Percentiles rank a stretch among this genome's conserved stretches.
Conservation (phyloP, 345 rosid species). For the Eucalyptus pauciflora region DNA sequence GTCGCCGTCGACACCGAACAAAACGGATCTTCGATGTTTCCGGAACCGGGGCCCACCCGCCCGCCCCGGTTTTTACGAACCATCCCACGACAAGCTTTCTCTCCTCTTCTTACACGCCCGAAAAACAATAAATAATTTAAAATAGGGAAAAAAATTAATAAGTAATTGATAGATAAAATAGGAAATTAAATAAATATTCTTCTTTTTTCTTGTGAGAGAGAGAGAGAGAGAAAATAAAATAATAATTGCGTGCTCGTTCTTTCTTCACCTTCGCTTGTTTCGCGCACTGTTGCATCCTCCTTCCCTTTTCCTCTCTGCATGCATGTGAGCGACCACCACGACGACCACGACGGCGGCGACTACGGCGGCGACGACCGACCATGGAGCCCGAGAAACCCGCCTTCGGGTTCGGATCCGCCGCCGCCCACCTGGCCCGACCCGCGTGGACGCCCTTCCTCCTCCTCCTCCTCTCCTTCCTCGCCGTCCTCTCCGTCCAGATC, state of each 20-base stretch:
- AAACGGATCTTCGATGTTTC: neutral
- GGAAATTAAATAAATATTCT: neutral
- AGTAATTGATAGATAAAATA: neutral
- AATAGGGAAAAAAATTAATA: neutral
- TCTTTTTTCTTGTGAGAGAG: neutral
- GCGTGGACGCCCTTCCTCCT: constrained; percentile 34
- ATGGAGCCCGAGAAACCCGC: constrained; percentile 43
- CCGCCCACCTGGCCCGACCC: constrained; percentile 4
- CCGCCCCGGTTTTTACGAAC: neutral
- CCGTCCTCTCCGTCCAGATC: constrained; percentile 52
- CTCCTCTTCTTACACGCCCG: neutral
- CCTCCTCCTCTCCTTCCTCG: constrained; percentile 33
- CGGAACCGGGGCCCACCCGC: neutral
- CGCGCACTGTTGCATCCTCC: neutral
- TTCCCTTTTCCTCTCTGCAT: neutral
- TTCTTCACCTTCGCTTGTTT: neutral
- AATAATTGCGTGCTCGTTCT: neutral
- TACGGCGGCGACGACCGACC: neutral
- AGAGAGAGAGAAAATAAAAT: neutral
- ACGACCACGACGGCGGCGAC: neutral
- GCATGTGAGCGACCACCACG: neutral
- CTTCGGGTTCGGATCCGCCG: neutral
- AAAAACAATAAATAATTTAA: neutral
- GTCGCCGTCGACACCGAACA: neutral
- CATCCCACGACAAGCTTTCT: neutral